Conservation (phyloP, 2,329 filamentous ascomycete genomes). For the Leptographium lundbergii region DNA sequence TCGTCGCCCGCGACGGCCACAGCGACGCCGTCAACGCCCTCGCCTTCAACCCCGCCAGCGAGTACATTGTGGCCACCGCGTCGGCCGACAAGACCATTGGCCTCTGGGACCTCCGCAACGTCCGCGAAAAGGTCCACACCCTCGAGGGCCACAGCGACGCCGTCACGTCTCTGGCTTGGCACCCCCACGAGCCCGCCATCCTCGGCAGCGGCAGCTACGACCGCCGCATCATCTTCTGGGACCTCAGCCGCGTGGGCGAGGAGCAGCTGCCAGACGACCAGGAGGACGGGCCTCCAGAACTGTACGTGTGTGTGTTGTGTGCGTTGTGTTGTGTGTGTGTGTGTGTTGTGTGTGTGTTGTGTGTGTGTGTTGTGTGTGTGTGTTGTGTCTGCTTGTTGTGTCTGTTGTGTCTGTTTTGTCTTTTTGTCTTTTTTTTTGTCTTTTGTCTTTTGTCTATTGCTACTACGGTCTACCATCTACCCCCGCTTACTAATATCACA, state of each 20-base stretch:
- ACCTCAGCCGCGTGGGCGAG: constrained; percentile 79
- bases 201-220: constrained; percentile 89
- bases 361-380: constrained; percentile 23
- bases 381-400: background rate
- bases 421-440: background rate
- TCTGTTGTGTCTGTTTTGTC: background rate
- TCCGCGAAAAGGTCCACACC: constrained; percentile 80
- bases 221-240: constrained; percentile 91
- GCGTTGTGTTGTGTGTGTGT: constrained; percentile 24
- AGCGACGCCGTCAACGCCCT: constrained; percentile 91
- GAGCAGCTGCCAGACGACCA: constrained; percentile 92
- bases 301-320: constrained; percentile 39
- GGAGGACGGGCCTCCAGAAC: constrained; percentile 86
- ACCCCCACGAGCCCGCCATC: constrained; percentile 79
- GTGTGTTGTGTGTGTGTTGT: constrained; percentile 27
- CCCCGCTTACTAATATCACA: constrained; percentile 22
- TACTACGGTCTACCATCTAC: too few species aligned
- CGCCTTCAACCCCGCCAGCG: constrained; percentile 85
- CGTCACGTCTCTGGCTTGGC: constrained; percentile 89
- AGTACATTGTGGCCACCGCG: constrained; percentile 80
- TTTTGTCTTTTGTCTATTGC: background rate
- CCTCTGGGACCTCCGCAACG: constrained; percentile 87
- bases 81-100: constrained; percentile 93
- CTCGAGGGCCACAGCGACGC: constrained; percentile 80
- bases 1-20: constrained; percentile 63